Percentiles rank a stretch among this genome's conserved stretches.
Evolutionary conservation across 257 asterid genomes (phyloP).

Genomic region (Fraxinus pennsylvanica): DNA sequence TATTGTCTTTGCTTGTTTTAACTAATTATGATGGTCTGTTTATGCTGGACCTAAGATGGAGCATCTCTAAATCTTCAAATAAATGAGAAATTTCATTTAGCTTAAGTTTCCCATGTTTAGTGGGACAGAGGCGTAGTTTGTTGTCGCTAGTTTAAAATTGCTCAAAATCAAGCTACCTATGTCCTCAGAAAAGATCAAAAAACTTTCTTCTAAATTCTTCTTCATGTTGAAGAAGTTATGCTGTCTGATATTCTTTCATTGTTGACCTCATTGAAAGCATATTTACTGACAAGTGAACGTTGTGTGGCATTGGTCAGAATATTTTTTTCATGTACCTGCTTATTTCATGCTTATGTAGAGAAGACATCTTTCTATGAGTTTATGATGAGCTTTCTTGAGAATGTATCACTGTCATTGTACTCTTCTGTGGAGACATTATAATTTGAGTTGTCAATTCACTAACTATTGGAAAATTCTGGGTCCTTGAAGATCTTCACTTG

Average conservation of each 20-base stretch:
- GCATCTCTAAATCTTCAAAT: not conserved
- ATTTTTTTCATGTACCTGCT: not conserved
- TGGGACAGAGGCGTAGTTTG: not conserved
- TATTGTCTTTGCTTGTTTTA: constrained; percentile 5
- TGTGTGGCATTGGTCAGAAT: not conserved
- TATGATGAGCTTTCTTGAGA: not conserved
- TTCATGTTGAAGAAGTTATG: not conserved
- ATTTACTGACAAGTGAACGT: not conserved
- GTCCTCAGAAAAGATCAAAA: not conserved
- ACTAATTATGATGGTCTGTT: not conserved
- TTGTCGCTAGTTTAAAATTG: not conserved
- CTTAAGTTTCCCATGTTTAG: not conserved
- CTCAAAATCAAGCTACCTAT: not conserved
- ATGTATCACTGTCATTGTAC: not conserved
- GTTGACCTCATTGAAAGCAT: not conserved
- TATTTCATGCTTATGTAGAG: not conserved
- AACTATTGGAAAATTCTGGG: not conserved
- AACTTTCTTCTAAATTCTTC: not conserved
- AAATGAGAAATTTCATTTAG: not conserved
- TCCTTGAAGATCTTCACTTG: not conserved
- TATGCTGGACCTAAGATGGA: not conserved
- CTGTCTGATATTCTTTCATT: not conserved
- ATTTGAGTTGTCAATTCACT: not conserved
- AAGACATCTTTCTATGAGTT: not conserved
- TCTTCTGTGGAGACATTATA: not conserved